phyloP scores from a whole-genome alignment of 441 rosid genomes.

The Adansonia rubrostipa region DNA sequence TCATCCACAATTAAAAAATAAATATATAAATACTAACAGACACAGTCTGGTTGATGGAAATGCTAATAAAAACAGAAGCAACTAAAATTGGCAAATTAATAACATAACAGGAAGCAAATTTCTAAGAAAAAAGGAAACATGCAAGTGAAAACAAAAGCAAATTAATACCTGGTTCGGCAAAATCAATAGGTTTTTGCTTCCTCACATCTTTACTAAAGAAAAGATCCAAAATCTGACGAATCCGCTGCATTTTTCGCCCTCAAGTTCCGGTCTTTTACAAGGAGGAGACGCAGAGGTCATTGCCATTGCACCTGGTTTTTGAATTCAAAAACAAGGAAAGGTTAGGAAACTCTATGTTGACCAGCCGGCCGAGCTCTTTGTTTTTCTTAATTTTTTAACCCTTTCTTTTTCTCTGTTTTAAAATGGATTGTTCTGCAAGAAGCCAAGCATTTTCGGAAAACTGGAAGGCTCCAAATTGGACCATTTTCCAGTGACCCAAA shows the following conservation, averaged over 20 bases:
- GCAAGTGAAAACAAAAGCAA: background rate
- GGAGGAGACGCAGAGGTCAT: background rate
- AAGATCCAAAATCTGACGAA: background rate
- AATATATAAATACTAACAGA: background rate
- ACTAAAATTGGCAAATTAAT: constrained; percentile 6
- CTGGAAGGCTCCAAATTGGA: too few relatives aligned
- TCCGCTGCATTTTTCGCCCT: background rate
- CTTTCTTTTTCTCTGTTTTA: background rate
- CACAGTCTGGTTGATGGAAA: background rate
- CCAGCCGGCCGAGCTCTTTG: constrained; percentile 17
- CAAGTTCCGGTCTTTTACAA: constrained; percentile 8
- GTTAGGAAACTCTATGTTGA: background rate
- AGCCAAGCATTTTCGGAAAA: too few relatives aligned
- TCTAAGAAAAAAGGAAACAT: background rate
- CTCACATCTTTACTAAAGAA: background rate
- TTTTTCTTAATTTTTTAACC: background rate
- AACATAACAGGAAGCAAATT: background rate
- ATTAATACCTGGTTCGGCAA: constrained; percentile 5
- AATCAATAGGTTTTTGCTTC: background rate
- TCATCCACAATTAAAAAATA: constrained; percentile 4
- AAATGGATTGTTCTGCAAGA: too few relatives aligned
- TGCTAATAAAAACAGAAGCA: background rate
- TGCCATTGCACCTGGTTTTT: constrained; percentile 12
- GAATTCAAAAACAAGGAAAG: constrained; percentile 4
- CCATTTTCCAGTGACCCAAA: too few relatives aligned